These are phyloP conservation scores for Drechslerella coelobrocha DNA, from an alignment of 2,329 filamentous ascomycete species.

Conservation along the genomic window DNA sequence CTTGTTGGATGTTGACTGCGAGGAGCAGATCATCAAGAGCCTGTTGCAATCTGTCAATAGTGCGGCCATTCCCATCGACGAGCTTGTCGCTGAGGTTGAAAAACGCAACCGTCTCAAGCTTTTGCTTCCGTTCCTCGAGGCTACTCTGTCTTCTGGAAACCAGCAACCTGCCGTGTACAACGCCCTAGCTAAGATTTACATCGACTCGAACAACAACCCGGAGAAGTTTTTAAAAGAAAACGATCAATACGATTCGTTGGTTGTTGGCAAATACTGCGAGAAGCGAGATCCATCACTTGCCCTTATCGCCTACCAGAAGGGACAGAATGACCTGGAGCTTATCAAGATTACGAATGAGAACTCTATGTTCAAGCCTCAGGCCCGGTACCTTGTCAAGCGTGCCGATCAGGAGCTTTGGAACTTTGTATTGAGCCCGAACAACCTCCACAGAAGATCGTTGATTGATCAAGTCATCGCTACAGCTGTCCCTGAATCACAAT, in stretches of 20 bases:
- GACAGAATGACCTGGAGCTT: slow-evolving; percentile 94
- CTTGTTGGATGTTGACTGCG: slow-evolving; percentile 93
- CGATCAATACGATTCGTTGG: slow-evolving; percentile 90
- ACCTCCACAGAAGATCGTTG: slow-evolving; percentile 89
- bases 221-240: slow-evolving; percentile 98
- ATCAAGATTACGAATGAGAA: slow-evolving; percentile 99
- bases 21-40: slow-evolving; percentile 94
- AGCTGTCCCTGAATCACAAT: slow-evolving; percentile 88
- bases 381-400: slow-evolving; percentile 89
- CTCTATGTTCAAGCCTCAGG: slow-evolving; percentile 99
- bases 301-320: slow-evolving; percentile 94
- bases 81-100: slow-evolving; percentile 94
- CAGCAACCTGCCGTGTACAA: slow-evolving; percentile 97
- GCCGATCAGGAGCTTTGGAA: slow-evolving; percentile 89
- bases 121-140: slow-evolving; percentile 92
- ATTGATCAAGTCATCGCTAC: slow-evolving; percentile 96
- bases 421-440: slow-evolving; percentile 94
- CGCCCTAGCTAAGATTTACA: slow-evolving; percentile 98
- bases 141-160: slow-evolving; percentile 85
- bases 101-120: slow-evolving; percentile 93
- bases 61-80: slow-evolving; percentile 86
- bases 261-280: slow-evolving; percentile 96
- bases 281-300: slow-evolving; percentile 96
- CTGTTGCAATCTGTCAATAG: slow-evolving; percentile 84
- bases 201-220: slow-evolving; percentile 96